Percentiles rank a stretch among this genome's conserved stretches.
These are phyloP conservation scores for Cornus controversa DNA, from an alignment of 148 eudicot species.

Conservation along the genomic window DNA sequence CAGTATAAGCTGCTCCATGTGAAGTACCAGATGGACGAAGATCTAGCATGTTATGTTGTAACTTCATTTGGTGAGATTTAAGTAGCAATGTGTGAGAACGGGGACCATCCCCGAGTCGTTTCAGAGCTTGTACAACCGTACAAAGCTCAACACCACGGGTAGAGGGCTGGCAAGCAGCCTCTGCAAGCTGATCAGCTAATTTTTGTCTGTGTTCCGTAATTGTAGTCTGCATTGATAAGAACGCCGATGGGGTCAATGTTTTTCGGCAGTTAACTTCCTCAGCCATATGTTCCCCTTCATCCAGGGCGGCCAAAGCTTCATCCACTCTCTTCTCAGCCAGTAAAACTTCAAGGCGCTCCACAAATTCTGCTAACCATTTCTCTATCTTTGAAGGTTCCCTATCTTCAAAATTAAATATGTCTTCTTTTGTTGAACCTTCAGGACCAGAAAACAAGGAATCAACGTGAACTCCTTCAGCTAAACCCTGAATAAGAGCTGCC, in stretches of 20 bases:
- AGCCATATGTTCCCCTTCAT: constrained; percentile 63
- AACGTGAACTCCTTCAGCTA: constrained; percentile 69
- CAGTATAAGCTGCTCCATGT: constrained; percentile 38
- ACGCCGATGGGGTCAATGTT: constrained; percentile 33
- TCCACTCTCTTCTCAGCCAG: constrained; percentile 81
- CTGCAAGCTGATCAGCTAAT: constrained; percentile 67
- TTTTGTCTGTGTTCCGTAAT: constrained; percentile 64
- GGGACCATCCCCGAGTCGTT: constrained; percentile 83
- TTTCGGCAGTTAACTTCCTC: constrained; percentile 34
- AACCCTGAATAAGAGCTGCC: constrained; percentile 61
- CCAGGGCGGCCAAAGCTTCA: constrained; percentile 59
- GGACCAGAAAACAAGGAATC: constrained; percentile 48
- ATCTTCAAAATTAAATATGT: constrained; percentile 27
- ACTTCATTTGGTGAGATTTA: constrained; percentile 59
- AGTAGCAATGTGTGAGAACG: constrained; percentile 74
- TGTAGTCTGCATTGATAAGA: constrained; percentile 46
- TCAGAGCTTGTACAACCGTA: constrained; percentile 59
- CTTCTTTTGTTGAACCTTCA: constrained; percentile 40
- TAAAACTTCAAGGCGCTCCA: constrained; percentile 68
- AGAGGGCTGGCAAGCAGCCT: constrained; percentile 70
- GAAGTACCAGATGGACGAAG: constrained; percentile 44
- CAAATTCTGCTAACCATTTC: constrained; percentile 57
- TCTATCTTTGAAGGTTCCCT: constrained; percentile 57
- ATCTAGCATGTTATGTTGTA: constrained; percentile 39
- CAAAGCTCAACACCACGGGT: constrained; percentile 72